These are phyloP conservation scores for Schwanniomyces yamadae DNA, from an alignment of 805 yeast species.

Conservation along the genomic window DNA sequence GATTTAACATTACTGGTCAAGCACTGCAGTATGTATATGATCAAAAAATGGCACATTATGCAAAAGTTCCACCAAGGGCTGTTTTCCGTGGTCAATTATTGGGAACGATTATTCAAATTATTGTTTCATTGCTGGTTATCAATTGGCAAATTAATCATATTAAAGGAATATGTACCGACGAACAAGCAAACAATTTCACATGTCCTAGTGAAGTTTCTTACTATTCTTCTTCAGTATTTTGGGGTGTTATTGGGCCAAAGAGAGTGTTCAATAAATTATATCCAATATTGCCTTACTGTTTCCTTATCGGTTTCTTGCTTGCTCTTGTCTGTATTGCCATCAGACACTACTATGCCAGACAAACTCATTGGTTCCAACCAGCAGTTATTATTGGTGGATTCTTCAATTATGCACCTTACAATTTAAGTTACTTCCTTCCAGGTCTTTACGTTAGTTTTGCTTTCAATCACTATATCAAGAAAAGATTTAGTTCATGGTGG, in stretches of 20 bases:
- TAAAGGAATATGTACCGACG: conserved; percentile 8
- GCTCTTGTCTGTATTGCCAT: conserved; percentile 20
- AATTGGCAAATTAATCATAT: conserved; percentile 9
- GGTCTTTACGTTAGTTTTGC: conserved; percentile 51
- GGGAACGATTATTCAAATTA: conserved; percentile 6
- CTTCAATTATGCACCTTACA: conserved; percentile 44
- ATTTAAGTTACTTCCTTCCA: conserved; percentile 47
- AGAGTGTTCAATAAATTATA: conserved; percentile 52
- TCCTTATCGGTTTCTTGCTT: conserved; percentile 47
- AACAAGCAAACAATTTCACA: conserved; percentile 21
- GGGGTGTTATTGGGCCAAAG: conserved; percentile 56
- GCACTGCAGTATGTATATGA: conserved; percentile 47
- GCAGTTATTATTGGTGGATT: conserved; percentile 47
- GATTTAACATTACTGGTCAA: conserved; percentile 55
- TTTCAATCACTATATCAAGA: conserved; percentile 51
- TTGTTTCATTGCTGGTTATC: conserved; percentile 10
- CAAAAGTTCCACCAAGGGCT: conserved; percentile 23
- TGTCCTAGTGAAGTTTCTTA: conserved; percentile 32
- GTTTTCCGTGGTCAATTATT: conserved; percentile 18
- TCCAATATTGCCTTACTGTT: conserved; percentile 49
- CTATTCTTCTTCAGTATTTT: conserved; percentile 46
- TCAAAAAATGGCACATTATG: conserved; percentile 20
- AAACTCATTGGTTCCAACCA: conserved; percentile 45
- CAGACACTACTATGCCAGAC: conserved; percentile 18
- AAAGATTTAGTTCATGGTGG: conserved; percentile 54